A percentile compares a stretch with the other conserved stretches of the same genome.
Evolutionary conservation across 2,329 filamentous ascomycete genomes (phyloP).

Genomic region (Lecanicillium sp.): DNA sequence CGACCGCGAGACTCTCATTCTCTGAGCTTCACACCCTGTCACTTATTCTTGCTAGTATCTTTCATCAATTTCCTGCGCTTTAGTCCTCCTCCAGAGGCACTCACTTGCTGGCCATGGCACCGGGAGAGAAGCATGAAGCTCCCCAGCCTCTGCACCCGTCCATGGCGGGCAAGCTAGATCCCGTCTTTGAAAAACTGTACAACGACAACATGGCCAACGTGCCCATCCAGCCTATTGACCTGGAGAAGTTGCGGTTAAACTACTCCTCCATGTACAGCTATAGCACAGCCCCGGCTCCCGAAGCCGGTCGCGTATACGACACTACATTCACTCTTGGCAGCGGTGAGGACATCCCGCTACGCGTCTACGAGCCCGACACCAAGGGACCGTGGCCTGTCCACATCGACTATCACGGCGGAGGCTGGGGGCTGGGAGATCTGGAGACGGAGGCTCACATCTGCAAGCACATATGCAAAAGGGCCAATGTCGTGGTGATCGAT

Average conservation of each 20-base stretch:
- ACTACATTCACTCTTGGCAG: constrained; percentile 23
- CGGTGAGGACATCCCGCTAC: constrained; percentile 23
- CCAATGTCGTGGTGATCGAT: constrained; percentile 38
- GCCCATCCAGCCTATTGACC: constrained; percentile 30
- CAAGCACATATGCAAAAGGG: constrained; percentile 35
- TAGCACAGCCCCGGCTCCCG: constrained; percentile 32
- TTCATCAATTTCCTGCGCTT: too few relatives aligned
- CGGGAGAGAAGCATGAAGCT: constrained; percentile 27
- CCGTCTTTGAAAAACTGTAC: constrained; percentile 39
- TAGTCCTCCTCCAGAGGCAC: too few relatives aligned
- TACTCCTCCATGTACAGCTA: constrained; percentile 38
- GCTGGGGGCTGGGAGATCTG: constrained; percentile 41
- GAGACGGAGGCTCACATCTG: constrained; percentile 42
- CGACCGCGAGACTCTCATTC: too few relatives aligned
- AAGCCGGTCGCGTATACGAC: constrained; percentile 31
- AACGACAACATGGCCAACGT: constrained; percentile 35
- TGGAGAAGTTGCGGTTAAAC: constrained; percentile 27
- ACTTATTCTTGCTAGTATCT: too few relatives aligned
- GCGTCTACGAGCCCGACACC: constrained; percentile 35
- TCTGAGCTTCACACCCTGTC: too few relatives aligned
- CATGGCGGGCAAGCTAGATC: constrained; percentile 36
- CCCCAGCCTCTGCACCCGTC: constrained; percentile 41
- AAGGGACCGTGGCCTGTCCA: constrained; percentile 38
- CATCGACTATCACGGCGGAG: constrained; percentile 41
- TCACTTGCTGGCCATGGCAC: too few relatives aligned